Evolutionary conservation across 352 stramenopile species (phyloP).

Genomic region (Aphanomyces euteiches): DNA sequence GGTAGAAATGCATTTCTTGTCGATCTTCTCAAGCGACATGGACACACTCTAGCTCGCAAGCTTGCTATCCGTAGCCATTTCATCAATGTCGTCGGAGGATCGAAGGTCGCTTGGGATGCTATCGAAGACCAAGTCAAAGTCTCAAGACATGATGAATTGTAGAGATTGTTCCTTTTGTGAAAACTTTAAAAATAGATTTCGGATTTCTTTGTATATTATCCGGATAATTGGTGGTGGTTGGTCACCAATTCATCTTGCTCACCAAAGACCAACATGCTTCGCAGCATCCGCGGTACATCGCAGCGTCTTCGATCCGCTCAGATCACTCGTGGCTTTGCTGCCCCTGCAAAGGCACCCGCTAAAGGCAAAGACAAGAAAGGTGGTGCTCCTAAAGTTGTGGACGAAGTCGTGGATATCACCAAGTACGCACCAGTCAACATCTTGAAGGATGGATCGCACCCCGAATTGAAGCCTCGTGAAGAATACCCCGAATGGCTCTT

Average conservation of each 20-base stretch:
- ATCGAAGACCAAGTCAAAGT: conserved; percentile 1
- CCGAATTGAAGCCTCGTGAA: conserved; percentile 70
- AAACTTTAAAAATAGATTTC: not conserved
- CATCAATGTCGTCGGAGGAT: conserved; percentile 21
- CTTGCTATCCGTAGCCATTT: conserved; percentile 17
- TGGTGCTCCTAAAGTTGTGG: conserved; percentile 44
- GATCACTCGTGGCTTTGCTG: conserved; percentile 19
- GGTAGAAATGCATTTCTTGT: conserved; percentile 14
- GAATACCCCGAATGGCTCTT: conserved; percentile 85
- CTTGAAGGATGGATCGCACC: conserved; percentile 76
- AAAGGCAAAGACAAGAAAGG: conserved; percentile 61
- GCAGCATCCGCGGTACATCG: not conserved
- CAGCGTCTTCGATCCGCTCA: not conserved
- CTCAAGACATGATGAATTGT: conserved; percentile 15
- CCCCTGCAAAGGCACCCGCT: conserved; percentile 27
- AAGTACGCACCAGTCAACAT: conserved; percentile 82
- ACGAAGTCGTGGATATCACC: conserved; percentile 71
- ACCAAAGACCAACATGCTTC: conserved; percentile 3
- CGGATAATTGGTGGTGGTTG: conserved; percentile 15
- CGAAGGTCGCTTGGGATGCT: conserved; percentile 6
- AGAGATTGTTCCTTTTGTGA: conserved; percentile 1
- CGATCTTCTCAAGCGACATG: conserved; percentile 9
- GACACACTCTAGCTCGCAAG: conserved; percentile 3
- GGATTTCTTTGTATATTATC: not conserved
- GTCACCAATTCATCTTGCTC: conserved; percentile 14